Evolutionary conservation across 2,329 filamentous ascomycete species (phyloP).

Genomic region (Ophiostoma fasciatum): DNA sequence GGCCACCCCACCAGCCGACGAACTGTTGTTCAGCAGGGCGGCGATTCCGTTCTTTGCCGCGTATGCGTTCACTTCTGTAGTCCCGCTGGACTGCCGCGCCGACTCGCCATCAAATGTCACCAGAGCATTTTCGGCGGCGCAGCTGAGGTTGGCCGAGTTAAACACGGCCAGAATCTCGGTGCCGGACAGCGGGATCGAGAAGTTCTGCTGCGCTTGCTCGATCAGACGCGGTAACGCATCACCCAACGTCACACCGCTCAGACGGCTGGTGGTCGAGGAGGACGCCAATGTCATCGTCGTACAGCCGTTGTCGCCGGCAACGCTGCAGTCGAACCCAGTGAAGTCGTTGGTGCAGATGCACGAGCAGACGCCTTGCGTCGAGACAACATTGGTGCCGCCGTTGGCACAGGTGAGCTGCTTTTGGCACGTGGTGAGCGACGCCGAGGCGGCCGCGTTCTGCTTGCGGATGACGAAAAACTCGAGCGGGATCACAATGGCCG

Average conservation of each 20-base stretch:
- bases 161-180: conserved; percentile 61
- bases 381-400: conserved; percentile 60
- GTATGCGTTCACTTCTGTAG: conserved; percentile 15
- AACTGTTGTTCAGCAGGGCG: too few species aligned
- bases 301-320: conserved; percentile 33
- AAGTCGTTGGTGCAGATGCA: conserved; percentile 88
- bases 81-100: conserved; percentile 19
- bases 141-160: conserved; percentile 61
- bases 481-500: conserved; percentile 67
- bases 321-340: conserved; percentile 42
- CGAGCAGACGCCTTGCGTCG: conserved; percentile 50
- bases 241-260: conserved; percentile 64
- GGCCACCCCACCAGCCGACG: too few species aligned
- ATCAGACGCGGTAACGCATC: conserved; percentile 64
- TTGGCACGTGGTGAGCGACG: conserved; percentile 38
- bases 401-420: conserved; percentile 55
- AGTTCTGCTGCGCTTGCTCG: conserved; percentile 47
- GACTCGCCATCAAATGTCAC: conserved; percentile 61
- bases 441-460: conserved; percentile 18
- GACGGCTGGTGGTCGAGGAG: conserved; percentile 19
- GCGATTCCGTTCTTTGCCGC: neutral
- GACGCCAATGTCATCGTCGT: conserved; percentile 31
- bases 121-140: conserved; percentile 71
- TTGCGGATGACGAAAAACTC: conserved; percentile 48
- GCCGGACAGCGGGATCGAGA: conserved; percentile 59